Conservation (phyloP, 257 asterid species). For the Voacanga thouarsii region DNA sequence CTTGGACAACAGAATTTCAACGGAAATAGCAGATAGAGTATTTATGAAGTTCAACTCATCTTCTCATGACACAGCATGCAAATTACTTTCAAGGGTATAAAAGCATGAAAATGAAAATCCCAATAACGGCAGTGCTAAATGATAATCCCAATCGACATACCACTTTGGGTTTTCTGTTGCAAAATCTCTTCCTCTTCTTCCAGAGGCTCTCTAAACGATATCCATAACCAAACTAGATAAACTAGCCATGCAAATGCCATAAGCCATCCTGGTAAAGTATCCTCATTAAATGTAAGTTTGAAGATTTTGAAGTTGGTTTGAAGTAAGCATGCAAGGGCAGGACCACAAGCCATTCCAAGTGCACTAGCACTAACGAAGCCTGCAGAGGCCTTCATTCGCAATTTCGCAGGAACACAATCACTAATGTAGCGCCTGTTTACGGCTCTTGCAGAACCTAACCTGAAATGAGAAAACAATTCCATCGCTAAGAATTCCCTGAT, state of each 20-base stretch:
- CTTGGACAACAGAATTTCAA: neutral
- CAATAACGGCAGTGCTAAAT: neutral
- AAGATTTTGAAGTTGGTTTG: constrained; percentile 42
- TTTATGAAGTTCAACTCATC: neutral
- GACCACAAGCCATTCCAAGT: constrained; percentile 79
- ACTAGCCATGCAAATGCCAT: constrained; percentile 71
- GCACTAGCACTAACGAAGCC: constrained; percentile 73
- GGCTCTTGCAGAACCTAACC: constrained; percentile 73
- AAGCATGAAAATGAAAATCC: constrained; percentile 2
- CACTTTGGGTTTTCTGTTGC: constrained; percentile 20
- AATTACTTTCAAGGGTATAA: neutral
- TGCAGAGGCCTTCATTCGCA: constrained; percentile 70
- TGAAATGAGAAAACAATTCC: constrained; percentile 23
- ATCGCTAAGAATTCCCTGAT: constrained; percentile 2
- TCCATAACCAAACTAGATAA: constrained; percentile 46
- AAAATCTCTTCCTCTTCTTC: constrained; percentile 11
- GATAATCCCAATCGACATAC: constrained; percentile 21
- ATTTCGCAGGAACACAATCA: constrained; percentile 55
- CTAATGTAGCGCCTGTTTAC: constrained; percentile 65
- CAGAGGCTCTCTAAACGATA: constrained; percentile 52
- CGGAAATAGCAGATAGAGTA: neutral
- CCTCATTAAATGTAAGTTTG: constrained; percentile 51
- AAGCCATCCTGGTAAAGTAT: constrained; percentile 66
- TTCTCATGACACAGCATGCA: neutral
- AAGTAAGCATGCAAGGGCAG: constrained; percentile 53